Base-by-base conservation (phyloP, 1,139 yeast genomes). In the Nakaseomyces bracarensis region DNA sequence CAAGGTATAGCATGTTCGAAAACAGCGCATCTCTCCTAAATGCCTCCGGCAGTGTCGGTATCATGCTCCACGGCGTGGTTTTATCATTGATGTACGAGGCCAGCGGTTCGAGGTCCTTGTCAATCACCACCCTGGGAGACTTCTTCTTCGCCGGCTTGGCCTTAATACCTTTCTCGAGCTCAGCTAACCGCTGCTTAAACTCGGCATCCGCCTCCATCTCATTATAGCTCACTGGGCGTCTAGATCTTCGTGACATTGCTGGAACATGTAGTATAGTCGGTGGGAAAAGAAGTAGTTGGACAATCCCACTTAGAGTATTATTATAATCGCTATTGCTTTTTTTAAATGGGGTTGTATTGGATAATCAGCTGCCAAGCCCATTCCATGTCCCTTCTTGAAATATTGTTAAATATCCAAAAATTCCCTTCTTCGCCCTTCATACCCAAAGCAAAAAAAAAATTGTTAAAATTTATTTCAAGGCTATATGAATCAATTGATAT, bases 1-100 rank as follows among this genome's bases (percentile, higher is more conserved):
- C 58, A n/a, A 68, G 53, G 42, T 70, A 67, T 39, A 69, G 52
- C 3, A 67, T 44, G 40, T 58, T 54, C 0, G 68, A 62, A 45
- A 65, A 65, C 19, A 53, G 49, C 41, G 53, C 55, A 25, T 50
- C 45, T 33, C 55, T 57, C 36, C 58, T 49, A 19, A 46, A 49
- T 6, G 58, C 44, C 15, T 56, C 50, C 1, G 62, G 61, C 9
- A 58, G 42, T n/a, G 52, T 49, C 3, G 64, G 64, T 19, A 59
- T 56, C 36, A 59, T 50, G 40, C 57, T 58, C 63, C 63, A 58
- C n/a, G 46, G 40, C 5, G 46, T 47, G 4, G 34, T 33, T 30
- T 50, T 54, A 31, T 56, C 57, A 33, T 48, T 48, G 15, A 58
- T 34, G 28, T 51, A 53, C 14, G 34, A 30, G 14, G 22, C 34